phyloP scores from a whole-genome alignment of 2,329 filamentous ascomycete genomes.

The Cephalotrichum gorgonifer region DNA sequence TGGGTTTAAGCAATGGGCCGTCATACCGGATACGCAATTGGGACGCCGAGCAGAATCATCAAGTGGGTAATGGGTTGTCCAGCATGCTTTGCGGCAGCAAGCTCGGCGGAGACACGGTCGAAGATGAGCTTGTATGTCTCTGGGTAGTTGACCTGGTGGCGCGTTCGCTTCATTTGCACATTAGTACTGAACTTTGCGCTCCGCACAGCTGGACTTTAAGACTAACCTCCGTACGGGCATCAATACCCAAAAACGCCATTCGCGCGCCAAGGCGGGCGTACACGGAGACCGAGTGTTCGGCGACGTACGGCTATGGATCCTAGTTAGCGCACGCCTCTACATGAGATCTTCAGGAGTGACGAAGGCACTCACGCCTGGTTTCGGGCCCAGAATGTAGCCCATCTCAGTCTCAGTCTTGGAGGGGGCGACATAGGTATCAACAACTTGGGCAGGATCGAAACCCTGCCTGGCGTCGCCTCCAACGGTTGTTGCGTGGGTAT shows the following conservation, averaged over 20 bases:
- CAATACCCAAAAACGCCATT: constrained; percentile 77
- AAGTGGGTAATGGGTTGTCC: constrained; percentile 80
- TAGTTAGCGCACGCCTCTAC: neutral
- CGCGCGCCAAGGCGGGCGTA: constrained; percentile 76
- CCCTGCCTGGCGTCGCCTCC: constrained; percentile 45
- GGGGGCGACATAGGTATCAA: constrained; percentile 60
- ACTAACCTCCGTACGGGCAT: constrained; percentile 76
- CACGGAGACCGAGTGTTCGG: constrained; percentile 75
- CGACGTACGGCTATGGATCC: constrained; percentile 74
- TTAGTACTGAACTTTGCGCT: constrained; percentile 13
- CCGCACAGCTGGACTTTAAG: constrained; percentile 28
- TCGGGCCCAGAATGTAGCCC: constrained; percentile 63
- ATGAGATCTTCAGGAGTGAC: neutral
- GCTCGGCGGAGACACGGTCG: constrained; percentile 61
- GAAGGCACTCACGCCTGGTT: constrained; percentile 55
- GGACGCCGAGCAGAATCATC: constrained; percentile 78
- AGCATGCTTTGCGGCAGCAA: constrained; percentile 52
- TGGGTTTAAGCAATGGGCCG: constrained; percentile 10
- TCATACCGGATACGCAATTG: constrained; percentile 68
- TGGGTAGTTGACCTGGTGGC: constrained; percentile 90
- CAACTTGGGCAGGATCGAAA: constrained; percentile 42
- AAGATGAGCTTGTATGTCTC: constrained; percentile 84
- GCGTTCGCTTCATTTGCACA: constrained; percentile 51
- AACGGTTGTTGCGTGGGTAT: constrained; percentile 31
- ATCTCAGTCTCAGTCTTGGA: constrained; percentile 46